Evolutionary conservation across 129 eudicot species (phyloP), one percentile per base, ranked within the genome.

Genomic region (Smallanthus sonchifolius): DNA sequence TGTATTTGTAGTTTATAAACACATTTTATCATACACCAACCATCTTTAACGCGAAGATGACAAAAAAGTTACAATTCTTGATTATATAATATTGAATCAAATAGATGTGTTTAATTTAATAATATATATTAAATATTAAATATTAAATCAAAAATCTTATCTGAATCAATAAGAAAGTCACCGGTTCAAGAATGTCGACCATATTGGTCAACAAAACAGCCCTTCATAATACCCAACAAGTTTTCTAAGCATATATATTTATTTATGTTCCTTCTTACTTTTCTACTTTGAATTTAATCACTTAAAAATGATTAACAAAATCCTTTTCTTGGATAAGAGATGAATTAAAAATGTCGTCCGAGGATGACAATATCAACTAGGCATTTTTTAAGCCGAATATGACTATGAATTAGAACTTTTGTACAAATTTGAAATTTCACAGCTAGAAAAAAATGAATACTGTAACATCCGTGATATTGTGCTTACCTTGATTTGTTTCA

Each of bases 341-440:
- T 6, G 14, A 24, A 6, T 19, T 20, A 10, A 56, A 19, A 20
- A 56, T 52, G 24, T 52, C 5, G 60, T 16, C 28, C 5, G 36
- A 56, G 35, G 36, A 56, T 56, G 63, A 56, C 63, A 56, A 56
- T 10, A 56, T 56, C 63, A 35, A 56, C 63, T 56, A 56, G 60
- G n/a, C 14, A 56, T 56, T 56, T 56, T 56, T 19, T 7, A 19
- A 56, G 19, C 15, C 14, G 2, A 7, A 19, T 56, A 24, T 2
- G 63, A 56, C 63, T 14, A 20, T 8, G 63, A 9, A 20, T 56
- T 56, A 24, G 14, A 56, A 10, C 63, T 19, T 56, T 17, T 56
- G 15, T 2, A 9, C 35, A 7, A 7, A 55, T 55, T 52, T 16
- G 28, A 52, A 17, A 52, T 17, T 16, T 52, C 30, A 52, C 60